These are phyloP conservation scores for Imleria badia DNA, from an alignment of 768 basidiomycete species.

Conservation along the genomic window DNA sequence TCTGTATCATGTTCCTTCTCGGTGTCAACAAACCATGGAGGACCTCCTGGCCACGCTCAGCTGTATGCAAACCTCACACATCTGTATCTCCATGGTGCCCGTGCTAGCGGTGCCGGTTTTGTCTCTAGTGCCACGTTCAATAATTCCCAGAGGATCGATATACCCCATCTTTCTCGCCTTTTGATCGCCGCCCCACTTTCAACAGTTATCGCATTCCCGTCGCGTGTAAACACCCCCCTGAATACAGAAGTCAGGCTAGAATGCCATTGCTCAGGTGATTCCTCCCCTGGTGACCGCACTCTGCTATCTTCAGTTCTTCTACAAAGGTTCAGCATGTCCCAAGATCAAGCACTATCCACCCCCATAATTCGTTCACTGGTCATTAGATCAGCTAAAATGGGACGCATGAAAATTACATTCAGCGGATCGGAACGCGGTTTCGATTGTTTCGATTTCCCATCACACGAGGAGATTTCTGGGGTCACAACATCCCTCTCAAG, in stretches of 20 bases:
- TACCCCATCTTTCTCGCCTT: too few relatives aligned
- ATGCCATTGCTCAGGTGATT: too few relatives aligned
- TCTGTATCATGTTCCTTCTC: conserved; percentile 20
- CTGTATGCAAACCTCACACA: conserved; percentile 34
- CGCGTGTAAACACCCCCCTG: too few relatives aligned
- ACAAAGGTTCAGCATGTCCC: background rate
- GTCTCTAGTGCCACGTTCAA: background rate
- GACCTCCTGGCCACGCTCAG: conserved; percentile 34
- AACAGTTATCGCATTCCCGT: too few relatives aligned
- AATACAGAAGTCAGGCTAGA: too few relatives aligned
- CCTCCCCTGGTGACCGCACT: too few relatives aligned
- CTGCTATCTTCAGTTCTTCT: background rate
- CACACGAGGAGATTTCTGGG: too few relatives aligned
- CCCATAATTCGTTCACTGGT: background rate
- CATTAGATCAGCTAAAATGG: background rate
- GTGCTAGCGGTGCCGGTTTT: conserved; percentile 24
- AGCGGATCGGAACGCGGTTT: background rate
- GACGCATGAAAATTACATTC: background rate
- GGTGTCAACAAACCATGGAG: conserved; percentile 26
- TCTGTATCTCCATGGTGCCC: conserved; percentile 35
- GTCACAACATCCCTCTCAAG: too few relatives aligned
- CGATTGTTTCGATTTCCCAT: too few relatives aligned
- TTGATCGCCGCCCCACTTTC: too few relatives aligned
- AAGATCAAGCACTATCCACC: background rate
- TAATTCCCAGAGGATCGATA: background rate